A percentile compares a stretch with the other conserved stretches of the same genome.
phyloP scores from a whole-genome alignment of 352 stramenopile species.

The Hyaloperonospora brassicae region DNA sequence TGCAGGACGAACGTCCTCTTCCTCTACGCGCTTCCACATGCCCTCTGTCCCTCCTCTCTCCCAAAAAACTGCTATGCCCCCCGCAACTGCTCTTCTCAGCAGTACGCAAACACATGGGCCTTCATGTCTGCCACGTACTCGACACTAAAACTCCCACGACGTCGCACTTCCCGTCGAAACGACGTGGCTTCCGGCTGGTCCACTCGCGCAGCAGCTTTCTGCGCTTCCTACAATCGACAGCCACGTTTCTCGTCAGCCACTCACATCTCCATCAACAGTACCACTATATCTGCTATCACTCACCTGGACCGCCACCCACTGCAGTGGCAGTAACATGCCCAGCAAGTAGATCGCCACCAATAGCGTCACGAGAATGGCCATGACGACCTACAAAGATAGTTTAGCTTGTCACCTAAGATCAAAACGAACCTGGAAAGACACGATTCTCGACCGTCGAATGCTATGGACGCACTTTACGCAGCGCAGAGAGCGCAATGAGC shows the following conservation, averaged over 20 bases:
- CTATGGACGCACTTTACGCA: slow-evolving; percentile 37
- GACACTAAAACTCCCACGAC: slow-evolving; percentile 81
- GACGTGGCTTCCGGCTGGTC: slow-evolving; percentile 37
- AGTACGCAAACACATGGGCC: slow-evolving; percentile 68
- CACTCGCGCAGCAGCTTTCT: slow-evolving; percentile 25
- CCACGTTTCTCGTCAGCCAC: slow-evolving; percentile 1
- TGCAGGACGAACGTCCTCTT: too few relatives aligned
- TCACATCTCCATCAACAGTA: not conserved
- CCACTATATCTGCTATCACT: not conserved
- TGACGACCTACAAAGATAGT: slow-evolving; percentile 29
- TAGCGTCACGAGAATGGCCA: slow-evolving; percentile 30
- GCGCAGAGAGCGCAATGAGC: slow-evolving; percentile 27
- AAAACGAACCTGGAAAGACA: not conserved
- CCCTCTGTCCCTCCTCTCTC: too few relatives aligned
- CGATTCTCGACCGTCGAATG: not conserved
- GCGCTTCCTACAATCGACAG: slow-evolving; percentile 7
- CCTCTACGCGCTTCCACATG: too few relatives aligned
- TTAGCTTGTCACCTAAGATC: not conserved
- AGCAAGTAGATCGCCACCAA: slow-evolving; percentile 60
- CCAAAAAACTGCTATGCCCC: too few relatives aligned
- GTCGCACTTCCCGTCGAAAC: slow-evolving; percentile 73
- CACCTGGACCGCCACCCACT: slow-evolving; percentile 11
- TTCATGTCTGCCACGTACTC: slow-evolving; percentile 86
- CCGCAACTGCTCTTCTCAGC: slow-evolving; percentile 14
- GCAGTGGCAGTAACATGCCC: slow-evolving; percentile 47